phyloP scores from a whole-genome alignment of 2,329 filamentous ascomycete species.

The Mariannaea elegans region DNA sequence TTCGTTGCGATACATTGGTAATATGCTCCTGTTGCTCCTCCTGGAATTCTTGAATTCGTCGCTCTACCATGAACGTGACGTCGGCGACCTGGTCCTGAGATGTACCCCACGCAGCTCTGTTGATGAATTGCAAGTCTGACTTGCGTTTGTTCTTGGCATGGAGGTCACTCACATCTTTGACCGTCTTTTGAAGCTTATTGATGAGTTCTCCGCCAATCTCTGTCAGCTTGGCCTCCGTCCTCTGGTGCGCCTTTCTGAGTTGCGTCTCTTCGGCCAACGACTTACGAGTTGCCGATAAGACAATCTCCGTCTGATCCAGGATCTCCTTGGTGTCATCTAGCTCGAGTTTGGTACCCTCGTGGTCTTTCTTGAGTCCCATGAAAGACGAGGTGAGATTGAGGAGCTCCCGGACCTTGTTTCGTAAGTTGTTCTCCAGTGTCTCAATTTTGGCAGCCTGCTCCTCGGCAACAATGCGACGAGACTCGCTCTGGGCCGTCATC shows the following conservation, averaged over 20 bases:
- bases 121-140: constrained; percentile 82
- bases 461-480: constrained; percentile 87
- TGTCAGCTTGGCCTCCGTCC: constrained; percentile 81
- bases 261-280: constrained; percentile 81
- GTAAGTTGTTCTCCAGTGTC: constrained; percentile 87
- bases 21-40: constrained; percentile 77
- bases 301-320: constrained; percentile 86
- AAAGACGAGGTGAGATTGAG: constrained; percentile 88
- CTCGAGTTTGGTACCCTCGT: constrained; percentile 76
- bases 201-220: constrained; percentile 80
- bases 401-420: constrained; percentile 93
- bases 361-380: constrained; percentile 87
- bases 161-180: constrained; percentile 81
- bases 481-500: constrained; percentile 91
- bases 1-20: constrained; percentile 70
- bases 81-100: constrained; percentile 80
- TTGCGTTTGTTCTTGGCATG: constrained; percentile 88
- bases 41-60: constrained; percentile 76
- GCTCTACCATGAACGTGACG: constrained; percentile 80
- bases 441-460: constrained; percentile 94
- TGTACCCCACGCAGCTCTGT: constrained; percentile 80
- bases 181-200: constrained; percentile 78
- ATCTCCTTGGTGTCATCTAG: constrained; percentile 84
- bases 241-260: constrained; percentile 83
- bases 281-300: constrained; percentile 79